Conservation (phyloP, 139 green algal genomes). For the Nannochloris sp. region DNA sequence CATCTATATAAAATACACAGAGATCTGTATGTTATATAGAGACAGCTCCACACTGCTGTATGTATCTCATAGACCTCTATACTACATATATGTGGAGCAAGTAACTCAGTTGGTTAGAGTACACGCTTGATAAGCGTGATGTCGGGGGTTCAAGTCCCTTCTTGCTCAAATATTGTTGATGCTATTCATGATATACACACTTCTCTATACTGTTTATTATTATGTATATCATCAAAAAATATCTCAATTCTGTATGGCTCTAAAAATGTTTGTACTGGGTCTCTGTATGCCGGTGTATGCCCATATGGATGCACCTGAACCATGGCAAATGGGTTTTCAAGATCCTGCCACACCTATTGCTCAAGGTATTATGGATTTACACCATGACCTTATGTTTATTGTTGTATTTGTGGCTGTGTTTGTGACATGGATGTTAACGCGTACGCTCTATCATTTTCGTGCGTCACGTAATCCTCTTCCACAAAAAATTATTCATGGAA, state of each 20-base stretch:
- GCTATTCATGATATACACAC: background rate
- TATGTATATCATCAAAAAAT: background rate
- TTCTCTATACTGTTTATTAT: background rate
- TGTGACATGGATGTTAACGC: slow-evolving; percentile 42
- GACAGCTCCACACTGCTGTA: slow-evolving; percentile 4
- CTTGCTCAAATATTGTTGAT: slow-evolving; percentile 13
- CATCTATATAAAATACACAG: slow-evolving; percentile 9
- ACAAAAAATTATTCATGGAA: slow-evolving; percentile 50
- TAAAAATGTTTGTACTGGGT: background rate
- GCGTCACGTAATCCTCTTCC: slow-evolving; percentile 33
- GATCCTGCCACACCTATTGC: slow-evolving; percentile 42
- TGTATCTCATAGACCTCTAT: slow-evolving; percentile 8
- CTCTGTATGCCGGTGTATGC: slow-evolving; percentile 33
- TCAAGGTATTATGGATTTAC: slow-evolving; percentile 45
- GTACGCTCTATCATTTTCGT: slow-evolving; percentile 44
- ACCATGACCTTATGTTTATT: slow-evolving; percentile 51
- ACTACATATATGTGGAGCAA: slow-evolving; percentile 2
- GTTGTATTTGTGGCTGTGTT: slow-evolving; percentile 38
- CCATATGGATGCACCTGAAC: slow-evolving; percentile 35
- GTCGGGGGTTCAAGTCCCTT: slow-evolving; percentile 31
- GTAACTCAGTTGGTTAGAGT: slow-evolving; percentile 28
- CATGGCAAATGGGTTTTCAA: slow-evolving; percentile 43
- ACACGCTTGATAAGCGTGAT: slow-evolving; percentile 32
- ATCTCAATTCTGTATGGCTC: background rate
- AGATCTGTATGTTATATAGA: slow-evolving; percentile 11